Conservation (phyloP, 2,329 filamentous ascomycete species). For the Calonectria pteridis region DNA sequence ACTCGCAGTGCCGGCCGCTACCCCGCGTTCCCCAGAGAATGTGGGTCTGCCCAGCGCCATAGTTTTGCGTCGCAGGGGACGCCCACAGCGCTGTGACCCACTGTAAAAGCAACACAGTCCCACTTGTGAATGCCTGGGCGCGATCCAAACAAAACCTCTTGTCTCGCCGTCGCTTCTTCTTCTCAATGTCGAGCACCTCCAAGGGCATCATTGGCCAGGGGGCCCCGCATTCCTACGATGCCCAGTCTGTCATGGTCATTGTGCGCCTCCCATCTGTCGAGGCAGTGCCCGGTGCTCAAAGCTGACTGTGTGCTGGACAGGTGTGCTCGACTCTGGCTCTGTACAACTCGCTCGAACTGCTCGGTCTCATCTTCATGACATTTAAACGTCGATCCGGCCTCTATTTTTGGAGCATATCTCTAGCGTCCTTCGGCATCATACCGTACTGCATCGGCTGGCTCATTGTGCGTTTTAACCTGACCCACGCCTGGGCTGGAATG, state of each 20-base stretch:
- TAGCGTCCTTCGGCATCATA: slow-evolving; percentile 49
- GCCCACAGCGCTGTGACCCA: neutral
- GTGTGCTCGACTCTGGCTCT: slow-evolving; percentile 32
- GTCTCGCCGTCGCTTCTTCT: neutral
- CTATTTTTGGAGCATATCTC: slow-evolving; percentile 42
- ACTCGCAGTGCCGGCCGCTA: neutral
- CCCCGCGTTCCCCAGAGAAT: slow-evolving; percentile 4
- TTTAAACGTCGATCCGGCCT: slow-evolving; percentile 48
- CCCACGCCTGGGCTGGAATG: slow-evolving; percentile 23
- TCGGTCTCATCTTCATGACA: slow-evolving; percentile 47
- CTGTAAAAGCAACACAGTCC: slow-evolving; percentile 5
- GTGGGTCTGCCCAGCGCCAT: neutral
- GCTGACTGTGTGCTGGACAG: neutral
- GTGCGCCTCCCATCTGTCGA: neutral
- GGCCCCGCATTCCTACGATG: neutral
- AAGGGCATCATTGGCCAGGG: neutral
- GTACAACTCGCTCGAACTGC: slow-evolving; percentile 50
- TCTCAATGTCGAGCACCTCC: neutral
- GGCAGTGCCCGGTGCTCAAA: neutral
- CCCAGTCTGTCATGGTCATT: neutral
- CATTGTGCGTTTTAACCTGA: slow-evolving; percentile 21
- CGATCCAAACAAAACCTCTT: neutral
- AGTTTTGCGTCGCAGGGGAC: neutral
- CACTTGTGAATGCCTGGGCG: neutral
- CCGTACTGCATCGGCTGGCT: slow-evolving; percentile 60